phyloP scores from a whole-genome alignment of 2,329 filamentous ascomycete species.

The Trichoderma sp. region DNA sequence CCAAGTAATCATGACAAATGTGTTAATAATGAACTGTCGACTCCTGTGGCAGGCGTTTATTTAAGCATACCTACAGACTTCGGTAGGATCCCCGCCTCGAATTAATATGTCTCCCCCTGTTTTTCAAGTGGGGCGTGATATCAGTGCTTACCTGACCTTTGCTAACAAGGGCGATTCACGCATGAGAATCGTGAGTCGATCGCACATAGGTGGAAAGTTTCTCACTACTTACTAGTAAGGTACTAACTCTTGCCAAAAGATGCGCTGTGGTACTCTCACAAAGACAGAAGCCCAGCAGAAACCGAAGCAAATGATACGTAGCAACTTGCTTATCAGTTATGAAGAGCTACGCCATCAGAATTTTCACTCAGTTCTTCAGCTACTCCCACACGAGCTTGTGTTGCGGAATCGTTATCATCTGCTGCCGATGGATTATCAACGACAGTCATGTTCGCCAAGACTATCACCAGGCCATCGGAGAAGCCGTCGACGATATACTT shows the following conservation, averaged over 20 bases:
- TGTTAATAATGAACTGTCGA: background rate
- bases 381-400: too few species aligned
- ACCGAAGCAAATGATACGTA: too few species aligned
- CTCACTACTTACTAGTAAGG: too few species aligned
- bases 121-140: background rate
- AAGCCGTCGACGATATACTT: background rate
- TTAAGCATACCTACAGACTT: background rate
- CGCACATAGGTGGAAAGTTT: too few species aligned
- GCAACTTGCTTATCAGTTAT: background rate
- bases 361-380: background rate
- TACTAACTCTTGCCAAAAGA: too few species aligned
- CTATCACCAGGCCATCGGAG: background rate
- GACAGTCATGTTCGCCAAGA: constrained; percentile 1
- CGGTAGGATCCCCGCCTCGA: too few species aligned
- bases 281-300: too few species aligned
- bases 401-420: background rate
- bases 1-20: background rate
- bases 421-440: background rate
- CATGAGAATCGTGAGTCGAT: too few species aligned
- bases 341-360: background rate
- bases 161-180: too few species aligned
- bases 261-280: too few species aligned
- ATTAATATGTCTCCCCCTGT: too few species aligned
- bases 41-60: background rate
- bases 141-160: too few species aligned